A percentile compares a stretch with the other conserved stretches of the same genome.
These are phyloP conservation scores for Babesia bigemina DNA, from an alignment of 169 alveolate species.

Conservation along the genomic window DNA sequence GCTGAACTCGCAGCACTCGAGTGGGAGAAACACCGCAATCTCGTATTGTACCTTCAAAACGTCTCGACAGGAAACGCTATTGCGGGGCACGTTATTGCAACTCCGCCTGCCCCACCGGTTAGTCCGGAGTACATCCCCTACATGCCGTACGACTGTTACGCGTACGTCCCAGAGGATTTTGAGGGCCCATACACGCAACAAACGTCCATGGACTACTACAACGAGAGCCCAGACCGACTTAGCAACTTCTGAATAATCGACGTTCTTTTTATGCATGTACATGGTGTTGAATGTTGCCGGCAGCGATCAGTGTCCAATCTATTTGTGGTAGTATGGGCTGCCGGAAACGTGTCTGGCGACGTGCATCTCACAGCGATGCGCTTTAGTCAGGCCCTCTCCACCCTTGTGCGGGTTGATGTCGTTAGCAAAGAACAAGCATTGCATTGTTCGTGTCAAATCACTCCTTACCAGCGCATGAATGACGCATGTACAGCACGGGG, in stretches of 20 bases:
- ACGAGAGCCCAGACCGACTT: not conserved
- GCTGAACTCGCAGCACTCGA: slow-evolving; percentile 57
- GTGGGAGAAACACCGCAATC: slow-evolving; percentile 27
- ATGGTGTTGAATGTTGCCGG: too few species aligned
- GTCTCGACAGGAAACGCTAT: not conserved
- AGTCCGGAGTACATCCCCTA: not conserved
- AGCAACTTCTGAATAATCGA: not conserved
- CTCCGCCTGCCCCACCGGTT: not conserved
- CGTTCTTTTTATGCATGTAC: not conserved
- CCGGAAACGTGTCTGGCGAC: too few species aligned
- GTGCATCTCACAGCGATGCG: too few species aligned
- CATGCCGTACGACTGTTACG: not conserved
- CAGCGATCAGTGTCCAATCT: too few species aligned
- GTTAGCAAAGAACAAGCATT: too few species aligned
- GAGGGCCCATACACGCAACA: not conserved
- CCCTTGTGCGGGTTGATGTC: too few species aligned
- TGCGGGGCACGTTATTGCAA: not conserved
- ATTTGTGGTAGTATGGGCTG: too few species aligned
- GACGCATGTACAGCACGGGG: too few species aligned
- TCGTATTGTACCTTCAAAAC: not conserved
- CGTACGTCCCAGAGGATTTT: not conserved
- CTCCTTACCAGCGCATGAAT: too few species aligned
- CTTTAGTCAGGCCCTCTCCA: too few species aligned
- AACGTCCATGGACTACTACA: not conserved
- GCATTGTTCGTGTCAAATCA: too few species aligned